Evolutionary conservation across 148 eudicot genomes (phyloP).

Genomic region (Salicornia ramosissima): DNA sequence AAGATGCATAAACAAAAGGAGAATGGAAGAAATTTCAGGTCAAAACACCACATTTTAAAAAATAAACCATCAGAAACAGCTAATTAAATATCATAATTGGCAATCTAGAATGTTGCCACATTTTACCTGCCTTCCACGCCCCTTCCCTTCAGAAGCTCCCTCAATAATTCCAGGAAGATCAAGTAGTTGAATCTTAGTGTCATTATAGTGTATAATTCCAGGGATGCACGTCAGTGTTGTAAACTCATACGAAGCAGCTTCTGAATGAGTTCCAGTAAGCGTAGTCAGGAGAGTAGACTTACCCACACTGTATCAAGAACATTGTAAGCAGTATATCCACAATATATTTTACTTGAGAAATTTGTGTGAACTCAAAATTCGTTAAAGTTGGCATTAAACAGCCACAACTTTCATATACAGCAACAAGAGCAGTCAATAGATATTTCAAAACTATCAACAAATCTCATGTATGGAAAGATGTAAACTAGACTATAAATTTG

Average conservation of each 20-base stretch:
- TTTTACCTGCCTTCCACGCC: slow-evolving; percentile 97
- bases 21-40: neutral
- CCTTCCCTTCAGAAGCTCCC: slow-evolving; percentile 99
- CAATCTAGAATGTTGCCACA: neutral
- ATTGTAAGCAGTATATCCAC: neutral
- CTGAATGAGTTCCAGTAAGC: slow-evolving; percentile 96
- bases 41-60: neutral
- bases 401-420: neutral
- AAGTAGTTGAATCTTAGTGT: slow-evolving; percentile 91
- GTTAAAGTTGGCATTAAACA: neutral
- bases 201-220: slow-evolving; percentile 94
- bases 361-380: neutral
- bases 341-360: neutral
- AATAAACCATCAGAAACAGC: neutral
- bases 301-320: slow-evolving; percentile 71
- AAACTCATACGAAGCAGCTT: slow-evolving; percentile 98
- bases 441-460: slow-evolving; percentile 6
- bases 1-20: neutral
- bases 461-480: neutral
- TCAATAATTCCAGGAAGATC: slow-evolving; percentile 99
- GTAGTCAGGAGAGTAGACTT: slow-evolving; percentile 92
- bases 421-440: neutral
- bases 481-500: neutral
- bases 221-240: slow-evolving; percentile 98
- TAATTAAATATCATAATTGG: neutral